A percentile compares a stretch with the other conserved stretches of the same genome.
Evolutionary conservation across 257 asterid species (phyloP).

Genomic region (Scutellaria minor): DNA sequence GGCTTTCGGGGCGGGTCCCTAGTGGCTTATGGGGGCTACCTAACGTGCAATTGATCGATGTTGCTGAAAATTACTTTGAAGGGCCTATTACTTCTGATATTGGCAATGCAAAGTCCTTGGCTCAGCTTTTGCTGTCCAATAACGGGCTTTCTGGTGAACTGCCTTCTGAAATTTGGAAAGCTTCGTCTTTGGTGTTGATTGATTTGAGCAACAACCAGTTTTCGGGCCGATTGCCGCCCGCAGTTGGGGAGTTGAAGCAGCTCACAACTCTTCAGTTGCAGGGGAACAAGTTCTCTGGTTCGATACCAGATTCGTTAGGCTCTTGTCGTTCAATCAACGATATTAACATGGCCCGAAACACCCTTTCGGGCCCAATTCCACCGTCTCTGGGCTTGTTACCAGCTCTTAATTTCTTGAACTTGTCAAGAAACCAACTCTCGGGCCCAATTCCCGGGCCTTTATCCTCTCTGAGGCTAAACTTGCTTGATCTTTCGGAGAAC

Average conservation of each 20-base stretch:
- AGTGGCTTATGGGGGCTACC: conserved; percentile 84
- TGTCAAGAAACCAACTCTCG: conserved; percentile 70
- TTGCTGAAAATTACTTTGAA: conserved; percentile 54
- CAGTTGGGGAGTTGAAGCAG: conserved; percentile 61
- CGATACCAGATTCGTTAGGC: conserved; percentile 72
- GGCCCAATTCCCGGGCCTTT: conserved; percentile 77
- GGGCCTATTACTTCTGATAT: conserved; percentile 69
- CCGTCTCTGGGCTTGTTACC: conserved; percentile 58
- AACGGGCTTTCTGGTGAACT: conserved; percentile 65
- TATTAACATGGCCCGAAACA: conserved; percentile 68
- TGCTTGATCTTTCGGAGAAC: conserved; percentile 78
- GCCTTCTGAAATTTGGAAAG: conserved; percentile 58
- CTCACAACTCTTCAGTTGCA: conserved; percentile 56
- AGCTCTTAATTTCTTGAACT: conserved; percentile 66
- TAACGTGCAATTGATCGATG: conserved; percentile 51
- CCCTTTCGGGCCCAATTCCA: conserved; percentile 66
- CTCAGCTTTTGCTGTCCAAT: conserved; percentile 48
- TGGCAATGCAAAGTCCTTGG: conserved; percentile 59
- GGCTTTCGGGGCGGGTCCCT: conserved; percentile 74
- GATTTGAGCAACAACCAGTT: conserved; percentile 67
- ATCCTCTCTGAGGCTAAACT: conserved; percentile 61
- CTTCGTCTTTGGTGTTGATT: conserved; percentile 50
- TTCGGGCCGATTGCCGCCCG: conserved; percentile 61
- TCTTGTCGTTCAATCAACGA: conserved; percentile 60
- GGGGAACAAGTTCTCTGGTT: conserved; percentile 63